Conservation (phyloP, 495 filamentous ascomycete species). For the Beverwykella pulmonaria region DNA sequence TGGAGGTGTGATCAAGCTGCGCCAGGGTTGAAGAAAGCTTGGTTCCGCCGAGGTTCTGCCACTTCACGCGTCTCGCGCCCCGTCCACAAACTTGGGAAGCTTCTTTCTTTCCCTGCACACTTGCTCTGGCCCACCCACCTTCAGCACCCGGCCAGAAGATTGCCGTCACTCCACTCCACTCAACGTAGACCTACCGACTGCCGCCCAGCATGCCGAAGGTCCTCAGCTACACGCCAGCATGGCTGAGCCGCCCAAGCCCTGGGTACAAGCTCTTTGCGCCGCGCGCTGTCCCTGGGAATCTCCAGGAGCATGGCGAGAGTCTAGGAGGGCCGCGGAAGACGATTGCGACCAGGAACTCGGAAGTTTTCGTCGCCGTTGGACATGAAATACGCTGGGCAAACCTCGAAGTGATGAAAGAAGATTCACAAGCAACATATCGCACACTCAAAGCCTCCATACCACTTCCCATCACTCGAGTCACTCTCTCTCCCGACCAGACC, state of each 20-base stretch:
- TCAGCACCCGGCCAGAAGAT: neutral
- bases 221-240: conserved; percentile 76
- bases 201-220: conserved; percentile 69
- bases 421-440: conserved; percentile 34
- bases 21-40: neutral
- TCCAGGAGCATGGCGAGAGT: conserved; percentile 10
- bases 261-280: conserved; percentile 71
- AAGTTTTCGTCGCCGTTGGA: conserved; percentile 81
- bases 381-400: conserved; percentile 88
- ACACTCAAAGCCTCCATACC: conserved; percentile 73
- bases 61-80: neutral
- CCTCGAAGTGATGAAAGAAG: conserved; percentile 71
- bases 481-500: conserved; percentile 76
- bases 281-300: conserved; percentile 24
- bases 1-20: neutral
- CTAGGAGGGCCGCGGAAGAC: conserved; percentile 49
- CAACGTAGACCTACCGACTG: neutral
- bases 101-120: neutral
- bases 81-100: neutral
- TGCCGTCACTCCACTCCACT: neutral
- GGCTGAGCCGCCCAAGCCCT: conserved; percentile 74
- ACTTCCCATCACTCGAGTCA: conserved; percentile 75
- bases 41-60: conserved; percentile 13
- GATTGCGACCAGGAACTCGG: conserved; percentile 72
- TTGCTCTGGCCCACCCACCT: neutral